Evolutionary conservation across 2,329 filamentous ascomycete genomes (phyloP).

Genomic region (Mariannaea sp.): DNA sequence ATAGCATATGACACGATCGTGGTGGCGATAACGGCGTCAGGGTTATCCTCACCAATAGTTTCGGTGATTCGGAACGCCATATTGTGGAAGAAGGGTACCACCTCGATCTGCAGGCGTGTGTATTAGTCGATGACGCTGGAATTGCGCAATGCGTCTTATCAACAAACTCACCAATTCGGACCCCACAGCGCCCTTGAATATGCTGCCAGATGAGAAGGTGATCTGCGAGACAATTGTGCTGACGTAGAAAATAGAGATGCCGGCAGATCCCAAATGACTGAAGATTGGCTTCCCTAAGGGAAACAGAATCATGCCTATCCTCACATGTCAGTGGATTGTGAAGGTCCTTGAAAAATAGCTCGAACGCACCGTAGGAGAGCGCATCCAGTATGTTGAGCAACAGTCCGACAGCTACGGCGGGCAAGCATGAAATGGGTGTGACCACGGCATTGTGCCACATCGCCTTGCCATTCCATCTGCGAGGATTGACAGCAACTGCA

Average conservation of each 20-base stretch:
- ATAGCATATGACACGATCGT: constrained; percentile 90
- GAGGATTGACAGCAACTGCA: constrained; percentile 60
- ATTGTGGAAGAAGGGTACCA: constrained; percentile 98
- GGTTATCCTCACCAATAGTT: constrained; percentile 77
- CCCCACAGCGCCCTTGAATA: constrained; percentile 88
- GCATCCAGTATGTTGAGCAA: constrained; percentile 94
- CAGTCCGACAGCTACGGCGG: constrained; percentile 85
- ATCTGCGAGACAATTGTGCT: constrained; percentile 95
- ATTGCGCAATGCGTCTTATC: background rate
- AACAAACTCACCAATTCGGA: constrained; percentile 78
- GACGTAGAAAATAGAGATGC: constrained; percentile 98
- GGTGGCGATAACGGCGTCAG: constrained; percentile 87
- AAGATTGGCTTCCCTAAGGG: constrained; percentile 88
- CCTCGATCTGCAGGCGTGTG: constrained; percentile 71
- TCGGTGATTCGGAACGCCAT: constrained; percentile 91
- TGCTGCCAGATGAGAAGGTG: constrained; percentile 83
- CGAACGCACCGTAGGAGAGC: constrained; percentile 78
- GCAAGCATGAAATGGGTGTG: constrained; percentile 72
- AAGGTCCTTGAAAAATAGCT: background rate
- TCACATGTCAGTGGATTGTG: constrained; percentile 25
- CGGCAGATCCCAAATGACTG: constrained; percentile 82
- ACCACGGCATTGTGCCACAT: constrained; percentile 69
- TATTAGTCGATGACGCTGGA: constrained; percentile 4
- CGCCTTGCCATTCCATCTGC: constrained; percentile 70
- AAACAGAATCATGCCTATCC: constrained; percentile 89